Evolutionary conservation across 1,284 basidiomycete species (phyloP).

Genomic region (Volvariella volvacea): DNA sequence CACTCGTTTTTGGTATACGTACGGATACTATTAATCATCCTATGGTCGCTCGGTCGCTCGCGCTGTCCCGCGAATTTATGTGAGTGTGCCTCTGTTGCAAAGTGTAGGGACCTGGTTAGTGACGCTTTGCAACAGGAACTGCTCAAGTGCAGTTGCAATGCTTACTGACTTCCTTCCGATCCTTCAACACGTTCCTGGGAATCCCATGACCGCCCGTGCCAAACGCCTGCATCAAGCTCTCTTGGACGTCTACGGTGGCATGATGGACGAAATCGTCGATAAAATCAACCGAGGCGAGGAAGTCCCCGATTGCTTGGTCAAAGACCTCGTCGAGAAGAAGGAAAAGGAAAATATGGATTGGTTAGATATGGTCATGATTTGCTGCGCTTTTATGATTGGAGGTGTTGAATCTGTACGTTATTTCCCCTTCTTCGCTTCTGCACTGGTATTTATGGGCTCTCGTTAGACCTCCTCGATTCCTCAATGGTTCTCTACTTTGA

Average conservation of each 20-base stretch:
- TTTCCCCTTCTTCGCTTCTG: neutral
- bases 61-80: conserved; percentile 32
- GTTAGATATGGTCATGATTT: conserved; percentile 30
- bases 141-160: conserved; percentile 32
- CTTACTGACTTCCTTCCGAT: conserved; percentile 30
- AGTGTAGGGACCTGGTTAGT: neutral
- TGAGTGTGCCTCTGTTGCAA: too few relatives aligned
- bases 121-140: too few relatives aligned
- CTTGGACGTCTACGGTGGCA: conserved; percentile 27
- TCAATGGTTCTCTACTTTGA: conserved; percentile 27
- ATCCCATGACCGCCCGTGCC: conserved; percentile 24
- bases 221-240: conserved; percentile 24
- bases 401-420: conserved; percentile 29
- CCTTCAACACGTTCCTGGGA: conserved; percentile 25
- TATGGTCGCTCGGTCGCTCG: conserved; percentile 22
- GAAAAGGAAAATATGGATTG: conserved; percentile 25
- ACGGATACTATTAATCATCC: conserved; percentile 26
- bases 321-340: conserved; percentile 20
- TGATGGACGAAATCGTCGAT: conserved; percentile 26
- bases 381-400: conserved; percentile 31
- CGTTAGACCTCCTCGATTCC: conserved; percentile 24
- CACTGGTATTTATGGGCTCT: neutral
- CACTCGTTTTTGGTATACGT: conserved; percentile 28
- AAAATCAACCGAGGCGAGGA: conserved; percentile 24
- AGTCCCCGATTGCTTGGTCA: conserved; percentile 31